Evolutionary conservation across 257 asterid genomes (phyloP), one percentile per base, ranked within the genome.

Genomic region (Penstemon barbatus): DNA sequence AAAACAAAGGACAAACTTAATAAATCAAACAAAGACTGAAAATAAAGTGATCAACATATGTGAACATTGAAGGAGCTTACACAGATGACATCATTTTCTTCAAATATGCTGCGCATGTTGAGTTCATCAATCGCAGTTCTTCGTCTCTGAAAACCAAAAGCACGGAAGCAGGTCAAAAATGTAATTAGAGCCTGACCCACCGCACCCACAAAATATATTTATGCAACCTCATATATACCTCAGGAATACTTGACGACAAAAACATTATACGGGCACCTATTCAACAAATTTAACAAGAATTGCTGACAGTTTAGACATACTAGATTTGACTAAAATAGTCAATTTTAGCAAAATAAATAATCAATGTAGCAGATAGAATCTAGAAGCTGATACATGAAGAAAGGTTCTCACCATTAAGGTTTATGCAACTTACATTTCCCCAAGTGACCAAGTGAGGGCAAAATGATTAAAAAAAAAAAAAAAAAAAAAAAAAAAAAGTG

Each of bases 91-190:
- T 93, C 99, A 73, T 78, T 79, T 81, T 93, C 97, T 81, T 88
- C 95, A 71, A 93, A 90, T 69, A 93, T 83, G 82, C 82, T 82
- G 58, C 96, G 96, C 97, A 93, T 93, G 82, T 89, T 93, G 63
- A 93, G 96, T 72, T 93, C 97, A 74, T 93, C 99, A 38, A 82
- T 51, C 68, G 99, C 97, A 70, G 97, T 93, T 81, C 96, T 82
- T 51, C 99, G 88, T 82, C 97, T 90, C 97, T 93, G 86, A 42
- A 79, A 75, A 68, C 75, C 12, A 59, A 70, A 51, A 50, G 46
- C 36, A 68, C 11, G n/a, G n/a, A n/a, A n/a, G 37, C 43, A 50
- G 41, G 46, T 43, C 33, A 53, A 45, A n/a, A 13, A 10, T 13
- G 45, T 7, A 15, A 18, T 11, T 48, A 65, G 13, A 57, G 25